These are phyloP conservation scores for Fusarium pininemorale DNA, from an alignment of 2,329 filamentous ascomycete genomes.

Conservation along the genomic window DNA sequence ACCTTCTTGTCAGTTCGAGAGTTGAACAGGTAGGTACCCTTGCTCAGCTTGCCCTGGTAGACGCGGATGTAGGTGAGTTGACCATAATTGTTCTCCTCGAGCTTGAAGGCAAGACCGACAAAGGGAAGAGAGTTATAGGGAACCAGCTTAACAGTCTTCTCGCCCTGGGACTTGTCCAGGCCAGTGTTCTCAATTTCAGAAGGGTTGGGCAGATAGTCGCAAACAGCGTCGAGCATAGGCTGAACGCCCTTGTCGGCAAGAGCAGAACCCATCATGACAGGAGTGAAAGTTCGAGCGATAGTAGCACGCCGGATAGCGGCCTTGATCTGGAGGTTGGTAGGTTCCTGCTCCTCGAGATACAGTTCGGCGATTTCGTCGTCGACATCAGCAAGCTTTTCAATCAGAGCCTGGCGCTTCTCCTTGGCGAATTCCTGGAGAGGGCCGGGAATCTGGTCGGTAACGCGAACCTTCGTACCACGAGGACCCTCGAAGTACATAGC, in stretches of 20 bases:
- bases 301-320: constrained; percentile 91
- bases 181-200: constrained; percentile 88
- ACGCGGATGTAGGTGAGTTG: constrained; percentile 98
- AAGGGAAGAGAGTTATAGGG: constrained; percentile 95
- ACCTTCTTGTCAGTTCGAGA: constrained; percentile 95
- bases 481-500: constrained; percentile 91
- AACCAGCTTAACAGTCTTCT: constrained; percentile 85
- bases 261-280: constrained; percentile 96
- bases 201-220: constrained; percentile 95
- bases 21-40: constrained; percentile 92
- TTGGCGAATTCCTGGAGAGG: constrained; percentile 78
- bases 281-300: constrained; percentile 88
- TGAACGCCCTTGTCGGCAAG: constrained; percentile 95
- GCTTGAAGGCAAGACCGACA: constrained; percentile 96
- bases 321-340: constrained; percentile 85
- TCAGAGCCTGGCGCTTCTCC: constrained; percentile 84
- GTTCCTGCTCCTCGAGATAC: constrained; percentile 87
- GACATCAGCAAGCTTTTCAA: constrained; percentile 95
- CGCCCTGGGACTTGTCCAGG: constrained; percentile 81
- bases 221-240: constrained; percentile 95
- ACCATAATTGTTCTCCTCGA: constrained; percentile 98
- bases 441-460: constrained; percentile 84
- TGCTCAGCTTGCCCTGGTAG: constrained; percentile 91
- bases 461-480: constrained; percentile 79
- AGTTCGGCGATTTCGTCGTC: constrained; percentile 98